Percentiles rank a stretch among this genome's conserved stretches.
These are phyloP conservation scores for Neospermospora avenae DNA, from an alignment of 2,329 filamentous ascomycete genomes.

Conservation along the genomic window DNA sequence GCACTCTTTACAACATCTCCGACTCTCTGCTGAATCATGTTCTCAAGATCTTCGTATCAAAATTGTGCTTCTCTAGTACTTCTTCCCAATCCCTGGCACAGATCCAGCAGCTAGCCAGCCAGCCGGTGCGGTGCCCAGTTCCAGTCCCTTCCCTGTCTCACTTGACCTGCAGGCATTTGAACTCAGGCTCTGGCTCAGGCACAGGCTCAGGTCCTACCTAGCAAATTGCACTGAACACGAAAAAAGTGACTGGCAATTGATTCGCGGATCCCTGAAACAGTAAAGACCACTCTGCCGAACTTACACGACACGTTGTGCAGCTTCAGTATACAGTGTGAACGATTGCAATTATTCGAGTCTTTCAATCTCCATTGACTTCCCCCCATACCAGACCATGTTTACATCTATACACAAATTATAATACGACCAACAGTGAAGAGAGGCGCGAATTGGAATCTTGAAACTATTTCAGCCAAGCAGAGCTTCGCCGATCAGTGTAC, in stretches of 20 bases:
- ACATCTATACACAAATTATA: background rate
- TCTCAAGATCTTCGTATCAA: no score
- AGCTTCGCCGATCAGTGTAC: background rate
- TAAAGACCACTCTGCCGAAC: background rate
- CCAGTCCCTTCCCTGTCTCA: background rate
- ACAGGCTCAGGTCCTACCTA: background rate
- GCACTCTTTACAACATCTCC: no score
- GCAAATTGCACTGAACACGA: background rate
- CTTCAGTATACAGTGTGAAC: background rate
- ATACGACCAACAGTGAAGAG: background rate
- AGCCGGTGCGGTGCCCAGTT: no score
- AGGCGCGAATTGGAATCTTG: background rate
- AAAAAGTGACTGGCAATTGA: background rate
- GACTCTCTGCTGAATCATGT: no score
- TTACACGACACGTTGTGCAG: conserved; percentile 13
- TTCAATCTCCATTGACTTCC: background rate
- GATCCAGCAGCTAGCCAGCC: no score
- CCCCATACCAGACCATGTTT: background rate
- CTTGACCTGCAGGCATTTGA: background rate
- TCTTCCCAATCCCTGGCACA: no score
- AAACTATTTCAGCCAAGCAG: background rate
- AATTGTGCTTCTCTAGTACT: no score
- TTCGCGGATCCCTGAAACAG: conserved; percentile 10
- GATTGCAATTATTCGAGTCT: background rate
- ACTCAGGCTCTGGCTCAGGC: background rate